phyloP scores from a whole-genome alignment of 2,329 filamentous ascomycete genomes.

The Claviceps sp. region DNA sequence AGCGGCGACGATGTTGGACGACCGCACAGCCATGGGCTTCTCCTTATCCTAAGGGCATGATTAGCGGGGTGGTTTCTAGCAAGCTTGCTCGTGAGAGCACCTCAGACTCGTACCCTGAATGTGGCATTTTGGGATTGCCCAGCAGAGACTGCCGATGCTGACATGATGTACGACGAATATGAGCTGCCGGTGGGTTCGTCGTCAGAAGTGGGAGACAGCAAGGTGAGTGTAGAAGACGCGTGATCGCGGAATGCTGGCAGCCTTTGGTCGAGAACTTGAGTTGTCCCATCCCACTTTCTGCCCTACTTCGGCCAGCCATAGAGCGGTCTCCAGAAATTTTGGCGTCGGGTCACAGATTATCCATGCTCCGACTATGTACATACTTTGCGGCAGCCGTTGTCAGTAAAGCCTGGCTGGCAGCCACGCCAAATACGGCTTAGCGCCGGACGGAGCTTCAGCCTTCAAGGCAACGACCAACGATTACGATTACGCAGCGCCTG shows the following conservation, averaged over 20 bases:
- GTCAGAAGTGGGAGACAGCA: conserved; percentile 17
- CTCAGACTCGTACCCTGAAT: conserved; percentile 36
- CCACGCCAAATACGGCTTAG: conserved; percentile 13
- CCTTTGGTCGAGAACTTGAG: conserved; percentile 20
- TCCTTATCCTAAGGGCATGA: conserved; percentile 59
- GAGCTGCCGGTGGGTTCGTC: conserved; percentile 12
- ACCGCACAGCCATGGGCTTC: conserved; percentile 95
- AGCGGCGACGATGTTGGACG: conserved; percentile 92
- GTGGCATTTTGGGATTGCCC: conserved; percentile 36
- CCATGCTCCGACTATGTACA: conserved; percentile 24
- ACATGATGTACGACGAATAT: conserved; percentile 30
- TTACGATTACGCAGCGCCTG: conserved; percentile 16
- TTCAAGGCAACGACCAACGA: conserved; percentile 22
- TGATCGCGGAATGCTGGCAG: conserved; percentile 14
- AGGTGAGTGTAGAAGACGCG: conserved; percentile 15
- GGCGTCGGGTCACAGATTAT: conserved; percentile 26
- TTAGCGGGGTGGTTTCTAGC: conserved; percentile 21
- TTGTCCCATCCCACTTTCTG: conserved; percentile 29
- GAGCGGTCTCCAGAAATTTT: conserved; percentile 24
- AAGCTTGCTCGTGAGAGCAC: conserved; percentile 13
- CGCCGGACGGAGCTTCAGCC: conserved; percentile 17
- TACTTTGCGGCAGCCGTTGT: conserved; percentile 3
- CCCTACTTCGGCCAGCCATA: conserved; percentile 21
- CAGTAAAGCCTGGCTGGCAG: conserved; percentile 4
- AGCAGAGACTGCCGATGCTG: conserved; percentile 25